Evolutionary conservation across 2,329 filamentous ascomycete species (phyloP).

Genomic region (Neopestalotiopsis sp.): DNA sequence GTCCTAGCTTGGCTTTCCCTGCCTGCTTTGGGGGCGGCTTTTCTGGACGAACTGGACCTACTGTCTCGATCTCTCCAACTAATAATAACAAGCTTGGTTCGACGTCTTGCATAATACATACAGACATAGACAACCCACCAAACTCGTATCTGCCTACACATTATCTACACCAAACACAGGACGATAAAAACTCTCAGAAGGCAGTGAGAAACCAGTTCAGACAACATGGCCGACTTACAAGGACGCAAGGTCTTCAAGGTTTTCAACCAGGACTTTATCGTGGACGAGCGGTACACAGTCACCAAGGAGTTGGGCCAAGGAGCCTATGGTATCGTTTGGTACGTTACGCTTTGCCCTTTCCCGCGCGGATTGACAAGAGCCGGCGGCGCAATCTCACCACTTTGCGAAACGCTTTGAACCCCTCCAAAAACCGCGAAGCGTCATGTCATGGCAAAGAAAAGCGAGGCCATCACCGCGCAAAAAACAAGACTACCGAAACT

Average conservation of each 20-base stretch:
- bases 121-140: not conserved
- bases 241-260: constrained; percentile 91
- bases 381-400: constrained; percentile 14
- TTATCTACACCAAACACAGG: not conserved
- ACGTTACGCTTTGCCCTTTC: constrained; percentile 39
- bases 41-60: not conserved
- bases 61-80: not conserved
- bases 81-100: not conserved
- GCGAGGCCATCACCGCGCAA: constrained; percentile 23
- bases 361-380: not conserved
- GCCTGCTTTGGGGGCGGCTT: not conserved
- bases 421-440: not conserved
- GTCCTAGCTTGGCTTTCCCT: constrained; percentile 3
- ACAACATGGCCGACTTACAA: constrained; percentile 38
- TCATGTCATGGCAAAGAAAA: not conserved
- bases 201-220: not conserved
- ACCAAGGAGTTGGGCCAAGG: constrained; percentile 98
- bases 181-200: not conserved
- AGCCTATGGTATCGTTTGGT: constrained; percentile 99
- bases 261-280: constrained; percentile 99
- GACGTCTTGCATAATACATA: not conserved
- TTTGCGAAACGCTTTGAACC: not conserved
- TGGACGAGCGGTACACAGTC: constrained; percentile 97
- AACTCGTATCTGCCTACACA: not conserved
- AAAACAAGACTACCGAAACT: constrained; percentile 1